A percentile compares a stretch with the other conserved stretches of the same genome.
Evolutionary conservation across 345 rosid species (phyloP).

Genomic region (Populus ilicifolia): DNA sequence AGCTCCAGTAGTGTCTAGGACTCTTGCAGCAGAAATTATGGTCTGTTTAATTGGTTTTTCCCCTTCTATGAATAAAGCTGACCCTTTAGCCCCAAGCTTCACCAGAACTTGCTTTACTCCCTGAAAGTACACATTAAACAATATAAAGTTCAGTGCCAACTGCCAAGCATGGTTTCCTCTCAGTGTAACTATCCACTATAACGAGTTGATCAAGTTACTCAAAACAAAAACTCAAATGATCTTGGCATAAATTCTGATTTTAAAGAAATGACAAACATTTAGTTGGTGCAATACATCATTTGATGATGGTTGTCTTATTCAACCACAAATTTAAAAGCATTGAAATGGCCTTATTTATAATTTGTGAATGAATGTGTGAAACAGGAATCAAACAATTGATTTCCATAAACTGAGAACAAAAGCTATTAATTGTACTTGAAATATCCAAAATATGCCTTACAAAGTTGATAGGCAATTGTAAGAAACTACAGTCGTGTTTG

Average conservation of each 20-base stretch:
- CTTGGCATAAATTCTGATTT: too few relatives aligned
- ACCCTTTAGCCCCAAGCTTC: slow-evolving; percentile 89
- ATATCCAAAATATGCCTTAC: background rate
- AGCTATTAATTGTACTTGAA: background rate
- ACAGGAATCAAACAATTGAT: background rate
- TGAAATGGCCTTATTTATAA: background rate
- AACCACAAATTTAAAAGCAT: background rate
- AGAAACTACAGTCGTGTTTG: too few relatives aligned
- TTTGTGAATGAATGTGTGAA: background rate
- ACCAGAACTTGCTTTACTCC: slow-evolving; percentile 80
- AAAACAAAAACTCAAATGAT: too few relatives aligned
- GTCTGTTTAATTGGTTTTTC: slow-evolving; percentile 67
- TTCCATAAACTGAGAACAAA: background rate
- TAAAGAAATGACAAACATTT: too few relatives aligned
- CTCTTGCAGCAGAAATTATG: slow-evolving; percentile 60
- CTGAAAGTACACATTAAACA: slow-evolving; percentile 35
- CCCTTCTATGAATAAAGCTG: slow-evolving; percentile 74
- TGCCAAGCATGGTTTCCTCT: too few relatives aligned
- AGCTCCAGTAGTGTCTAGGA: slow-evolving; percentile 92
- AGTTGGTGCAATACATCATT: too few relatives aligned
- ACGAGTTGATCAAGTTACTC: too few relatives aligned
- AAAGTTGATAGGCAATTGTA: background rate
- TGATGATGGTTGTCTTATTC: background rate
- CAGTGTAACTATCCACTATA: too few relatives aligned
- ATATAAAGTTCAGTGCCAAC: too few relatives aligned